These are phyloP conservation scores for Cladosporium halotolerans DNA, from an alignment of 2,329 filamentous ascomycete genomes.

Conservation along the genomic window DNA sequence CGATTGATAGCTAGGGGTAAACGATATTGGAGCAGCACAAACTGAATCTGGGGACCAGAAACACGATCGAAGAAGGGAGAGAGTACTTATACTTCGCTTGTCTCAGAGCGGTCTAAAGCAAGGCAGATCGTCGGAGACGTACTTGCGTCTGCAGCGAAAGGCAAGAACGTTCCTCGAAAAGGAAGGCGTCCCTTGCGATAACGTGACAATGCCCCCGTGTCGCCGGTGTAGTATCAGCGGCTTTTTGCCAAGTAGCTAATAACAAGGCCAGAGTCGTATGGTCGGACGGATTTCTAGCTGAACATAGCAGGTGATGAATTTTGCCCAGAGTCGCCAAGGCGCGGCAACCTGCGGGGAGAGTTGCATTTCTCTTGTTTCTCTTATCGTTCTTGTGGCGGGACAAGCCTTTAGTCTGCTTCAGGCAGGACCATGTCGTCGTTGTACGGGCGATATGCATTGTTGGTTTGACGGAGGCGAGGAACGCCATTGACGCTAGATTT, in stretches of 20 bases:
- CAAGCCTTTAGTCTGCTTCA: neutral
- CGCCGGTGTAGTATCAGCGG: no score
- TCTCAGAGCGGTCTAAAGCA: neutral
- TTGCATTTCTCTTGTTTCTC: no score
- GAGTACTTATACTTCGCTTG: neutral
- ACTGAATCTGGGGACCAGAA: neutral
- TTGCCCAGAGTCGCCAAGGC: neutral
- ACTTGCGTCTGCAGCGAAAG: neutral
- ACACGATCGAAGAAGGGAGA: neutral
- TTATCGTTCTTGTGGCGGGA: neutral
- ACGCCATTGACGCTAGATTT: no score
- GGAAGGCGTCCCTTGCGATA: neutral
- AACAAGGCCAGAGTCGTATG: no score
- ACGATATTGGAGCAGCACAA: neutral
- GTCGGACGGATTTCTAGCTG: neutral
- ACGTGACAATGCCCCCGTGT: no score
- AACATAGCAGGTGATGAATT: conserved; percentile 7
- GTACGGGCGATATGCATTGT: neutral
- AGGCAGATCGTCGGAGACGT: neutral
- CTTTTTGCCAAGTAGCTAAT: no score
- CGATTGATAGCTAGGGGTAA: neutral
- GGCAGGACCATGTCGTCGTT: conserved; percentile 3
- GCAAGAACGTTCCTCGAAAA: neutral
- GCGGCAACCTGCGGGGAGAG: no score
- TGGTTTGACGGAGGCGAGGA: no score